Base-by-base conservation (phyloP, 202 grass and related monocot species). In the Tripidium arundinaceum region DNA sequence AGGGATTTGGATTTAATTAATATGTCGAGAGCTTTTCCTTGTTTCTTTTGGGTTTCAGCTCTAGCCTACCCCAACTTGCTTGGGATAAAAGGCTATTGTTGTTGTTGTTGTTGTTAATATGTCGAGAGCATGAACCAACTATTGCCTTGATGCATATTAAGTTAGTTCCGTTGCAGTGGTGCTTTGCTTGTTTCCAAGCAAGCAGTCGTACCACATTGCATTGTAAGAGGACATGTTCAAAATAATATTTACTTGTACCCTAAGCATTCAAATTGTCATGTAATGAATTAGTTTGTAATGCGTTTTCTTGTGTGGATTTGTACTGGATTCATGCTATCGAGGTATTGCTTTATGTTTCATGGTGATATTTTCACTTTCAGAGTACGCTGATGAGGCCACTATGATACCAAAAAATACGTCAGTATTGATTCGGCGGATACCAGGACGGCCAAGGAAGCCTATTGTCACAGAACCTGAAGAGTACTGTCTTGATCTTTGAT, bases 381-480 rank as follows among this genome's bases (percentile, higher is more conserved):
- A 99, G 85, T 99, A 99, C 80, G 87, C 84, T 86, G 92, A 96
- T 76, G 97, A 99, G 86, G 89, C 83, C 71, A 84, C 89, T 49
- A 91, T 99, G 85, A 96, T 99, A 88, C 92, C 92, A 43, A 99
- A 93, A 90, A 99, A 96, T 62, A 99, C 97, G 10, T 96, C 97
- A 1, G 89, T 99, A 72, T 88, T 99, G 83, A 96, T 99, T 93
- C 97, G 92, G 50, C 90, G 97, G 52, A 88, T 99, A 69, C 92
- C 97, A 62, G 97, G 97, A 74, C 83, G 87, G 15, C 90, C 97
- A 80, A 86, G 97, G 85, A 91, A 78, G 85, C 82, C 86, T 79
- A 90, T 96, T 57, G 77, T 96, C 59, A 93, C 89, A 46, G 84
- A 93, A 85, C 87, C 70, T 43, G 85, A 99, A 80, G 85, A 96